A percentile compares a stretch with the other conserved stretches of the same genome.
These are phyloP conservation scores for Mallotus repandus DNA, from an alignment of 441 rosid genomes.

Conservation along the genomic window DNA sequence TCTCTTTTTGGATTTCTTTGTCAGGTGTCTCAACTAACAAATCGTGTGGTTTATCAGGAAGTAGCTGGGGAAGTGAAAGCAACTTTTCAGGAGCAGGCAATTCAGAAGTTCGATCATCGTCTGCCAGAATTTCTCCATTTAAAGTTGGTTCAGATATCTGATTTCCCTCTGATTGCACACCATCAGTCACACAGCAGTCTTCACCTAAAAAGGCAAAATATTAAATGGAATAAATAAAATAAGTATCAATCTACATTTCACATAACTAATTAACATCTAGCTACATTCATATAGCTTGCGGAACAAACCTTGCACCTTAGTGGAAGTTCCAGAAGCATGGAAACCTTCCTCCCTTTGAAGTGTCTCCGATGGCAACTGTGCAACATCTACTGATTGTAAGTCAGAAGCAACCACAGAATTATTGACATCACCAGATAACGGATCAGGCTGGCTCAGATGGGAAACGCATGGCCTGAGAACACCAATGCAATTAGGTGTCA, in stretches of 20 bases:
- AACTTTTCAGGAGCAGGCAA: slow-evolving; percentile 80
- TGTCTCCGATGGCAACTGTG: slow-evolving; percentile 23
- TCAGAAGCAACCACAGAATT: slow-evolving; percentile 18
- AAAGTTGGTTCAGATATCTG: slow-evolving; percentile 40
- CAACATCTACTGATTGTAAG: slow-evolving; percentile 26
- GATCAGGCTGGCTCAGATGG: slow-evolving; percentile 23
- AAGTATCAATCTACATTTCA: slow-evolving; percentile 18
- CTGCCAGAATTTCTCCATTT: slow-evolving; percentile 40
- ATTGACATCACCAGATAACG: slow-evolving; percentile 25
- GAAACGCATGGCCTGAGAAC: slow-evolving; percentile 42
- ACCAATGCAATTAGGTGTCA: slow-evolving; percentile 18
- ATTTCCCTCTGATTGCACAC: slow-evolving; percentile 33
- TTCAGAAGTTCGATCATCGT: slow-evolving; percentile 45
- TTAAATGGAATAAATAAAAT: slow-evolving; percentile 3
- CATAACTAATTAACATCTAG: slow-evolving; percentile 11
- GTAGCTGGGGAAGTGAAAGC: slow-evolving; percentile 54
- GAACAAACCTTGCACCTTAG: slow-evolving; percentile 66
- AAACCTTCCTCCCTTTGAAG: slow-evolving; percentile 27
- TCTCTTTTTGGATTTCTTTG: slow-evolving; percentile 44
- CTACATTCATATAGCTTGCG: slow-evolving; percentile 26
- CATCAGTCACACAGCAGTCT: slow-evolving; percentile 32
- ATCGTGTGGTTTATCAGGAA: slow-evolving; percentile 46
- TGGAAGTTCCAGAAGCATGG: slow-evolving; percentile 32
- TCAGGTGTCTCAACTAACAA: slow-evolving; percentile 62
- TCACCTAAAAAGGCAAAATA: slow-evolving; percentile 31